Evolutionary conservation across 495 filamentous ascomycete genomes (phyloP).

Genomic region (Hypoxylon lenormandii): DNA sequence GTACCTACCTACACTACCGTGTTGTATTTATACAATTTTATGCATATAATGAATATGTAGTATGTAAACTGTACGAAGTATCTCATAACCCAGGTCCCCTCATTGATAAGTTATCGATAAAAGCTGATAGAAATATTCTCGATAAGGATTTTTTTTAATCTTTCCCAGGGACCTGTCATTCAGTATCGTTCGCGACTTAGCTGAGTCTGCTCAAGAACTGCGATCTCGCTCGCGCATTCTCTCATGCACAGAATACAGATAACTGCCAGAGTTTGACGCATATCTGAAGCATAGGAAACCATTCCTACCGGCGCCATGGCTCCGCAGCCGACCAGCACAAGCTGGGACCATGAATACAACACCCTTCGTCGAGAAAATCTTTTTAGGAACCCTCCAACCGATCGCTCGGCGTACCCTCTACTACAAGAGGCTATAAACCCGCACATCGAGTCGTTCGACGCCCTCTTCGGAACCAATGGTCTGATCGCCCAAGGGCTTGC

Average conservation of each 20-base stretch:
- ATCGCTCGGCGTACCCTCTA: slow-evolving; percentile 87
- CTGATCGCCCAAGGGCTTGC: slow-evolving; percentile 79
- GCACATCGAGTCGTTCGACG: slow-evolving; percentile 95
- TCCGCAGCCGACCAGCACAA: slow-evolving; percentile 64
- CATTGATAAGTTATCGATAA: slow-evolving; percentile 26
- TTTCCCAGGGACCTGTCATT: neutral
- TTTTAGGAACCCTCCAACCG: slow-evolving; percentile 86
- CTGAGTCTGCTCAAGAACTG: neutral
- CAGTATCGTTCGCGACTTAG: neutral
- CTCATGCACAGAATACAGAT: neutral
- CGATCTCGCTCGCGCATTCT: neutral
- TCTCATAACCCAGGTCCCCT: no score
- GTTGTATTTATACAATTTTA: no score
- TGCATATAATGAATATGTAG: no score
- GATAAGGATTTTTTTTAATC: slow-evolving; percentile 41
- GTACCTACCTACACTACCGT: no score
- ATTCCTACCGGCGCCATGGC: slow-evolving; percentile 65
- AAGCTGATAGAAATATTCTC: slow-evolving; percentile 36
- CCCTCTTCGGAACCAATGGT: slow-evolving; percentile 75
- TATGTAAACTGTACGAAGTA: no score
- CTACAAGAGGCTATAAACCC: slow-evolving; percentile 84
- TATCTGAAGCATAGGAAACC: slow-evolving; percentile 31
- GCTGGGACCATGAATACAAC: slow-evolving; percentile 86
- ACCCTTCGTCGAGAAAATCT: slow-evolving; percentile 83
- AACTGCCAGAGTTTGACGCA: neutral